Evolutionary conservation across 2,329 filamentous ascomycete species (phyloP), one percentile per base, ranked within the genome.

Genomic region (Fusarium nygamai): DNA sequence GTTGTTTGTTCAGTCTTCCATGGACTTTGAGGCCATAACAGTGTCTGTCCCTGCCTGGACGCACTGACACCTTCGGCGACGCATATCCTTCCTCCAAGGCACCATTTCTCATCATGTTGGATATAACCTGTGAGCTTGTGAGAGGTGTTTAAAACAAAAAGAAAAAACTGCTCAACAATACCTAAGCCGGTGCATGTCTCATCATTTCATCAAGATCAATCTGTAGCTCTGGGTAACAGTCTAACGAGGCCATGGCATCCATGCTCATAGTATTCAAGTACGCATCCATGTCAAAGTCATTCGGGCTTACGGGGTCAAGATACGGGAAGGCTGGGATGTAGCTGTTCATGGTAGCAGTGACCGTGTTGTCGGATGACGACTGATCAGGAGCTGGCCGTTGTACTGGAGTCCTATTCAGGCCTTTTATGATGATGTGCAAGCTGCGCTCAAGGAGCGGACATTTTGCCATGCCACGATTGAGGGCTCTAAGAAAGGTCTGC

Each of bases 201-300:
- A 64, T 60, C 43, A 61, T 64, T 20, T 64, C 61, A 17, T 64
- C 61, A 24, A 64, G 33, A 36, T 64, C 61, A 36, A 61, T 64
- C 31, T 64, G 61, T 17, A 61, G n/a, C 17, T 64, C 61, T 2
- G 61, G 61, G 22, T 64, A 64, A 24, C 61, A 64, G 9, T 64
- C 61, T 34, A 64, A n/a, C 1, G 61, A 64, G 3, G 61, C 54
- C 61, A 64, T 64, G 1, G 61, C 43, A 13, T 64, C 61, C 61
- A 61, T 64, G 27, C 54, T 64, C 54, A 64, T 64, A 2, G 43
- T 64, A 22, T 64, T 58, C 11, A 61, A 36, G 31, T 64, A 64
- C 3, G 61, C 34, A n/a, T 47, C 61, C 61, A 64, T 64, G 5
- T 60, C 61, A 29, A 64, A 61, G 12, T 64, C 61, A 1, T 64